These are phyloP conservation scores for Calvatia gigantea DNA, from an alignment of 768 basidiomycete genomes.

Conservation along the genomic window DNA sequence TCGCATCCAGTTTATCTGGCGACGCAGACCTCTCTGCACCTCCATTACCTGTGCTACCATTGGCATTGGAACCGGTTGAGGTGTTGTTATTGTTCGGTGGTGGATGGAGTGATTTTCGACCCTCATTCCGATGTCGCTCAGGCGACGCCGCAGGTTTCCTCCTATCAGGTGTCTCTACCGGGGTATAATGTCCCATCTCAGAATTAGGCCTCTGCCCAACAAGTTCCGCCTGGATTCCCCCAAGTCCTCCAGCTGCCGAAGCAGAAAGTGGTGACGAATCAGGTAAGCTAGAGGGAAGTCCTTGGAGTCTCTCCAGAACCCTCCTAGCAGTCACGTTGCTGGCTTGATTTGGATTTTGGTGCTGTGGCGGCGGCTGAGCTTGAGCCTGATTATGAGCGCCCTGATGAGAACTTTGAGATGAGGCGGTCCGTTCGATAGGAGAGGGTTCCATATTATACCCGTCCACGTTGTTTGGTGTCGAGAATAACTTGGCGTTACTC, in stretches of 20 bases:
- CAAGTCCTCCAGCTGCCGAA: constrained; percentile 36
- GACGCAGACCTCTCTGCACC: constrained; percentile 34
- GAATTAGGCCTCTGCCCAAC: constrained; percentile 66
- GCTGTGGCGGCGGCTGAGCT: background rate
- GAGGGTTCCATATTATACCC: constrained; percentile 35
- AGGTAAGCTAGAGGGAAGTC: constrained; percentile 47
- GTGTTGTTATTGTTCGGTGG: constrained; percentile 25
- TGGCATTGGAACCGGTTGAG: background rate
- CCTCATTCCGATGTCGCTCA: constrained; percentile 53
- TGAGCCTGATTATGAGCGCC: background rate
- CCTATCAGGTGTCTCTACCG: constrained; percentile 45
- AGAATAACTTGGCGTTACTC: constrained; percentile 58
- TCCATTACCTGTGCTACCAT: background rate
- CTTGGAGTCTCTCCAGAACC: constrained; percentile 35
- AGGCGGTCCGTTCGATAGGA: constrained; percentile 37
- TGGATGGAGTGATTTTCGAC: constrained; percentile 53
- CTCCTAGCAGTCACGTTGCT: constrained; percentile 25
- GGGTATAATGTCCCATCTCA: constrained; percentile 78
- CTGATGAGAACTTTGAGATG: constrained; percentile 30
- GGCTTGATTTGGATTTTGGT: no score
- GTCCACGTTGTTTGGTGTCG: constrained; percentile 34
- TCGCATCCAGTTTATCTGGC: constrained; percentile 51
- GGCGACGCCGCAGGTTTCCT: constrained; percentile 34
- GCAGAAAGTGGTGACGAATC: constrained; percentile 65
- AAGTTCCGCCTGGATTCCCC: constrained; percentile 29